Evolutionary conservation across 495 filamentous ascomycete genomes (phyloP), one percentile per base, ranked within the genome.

Genomic region (Trichoderma asperelloides): DNA sequence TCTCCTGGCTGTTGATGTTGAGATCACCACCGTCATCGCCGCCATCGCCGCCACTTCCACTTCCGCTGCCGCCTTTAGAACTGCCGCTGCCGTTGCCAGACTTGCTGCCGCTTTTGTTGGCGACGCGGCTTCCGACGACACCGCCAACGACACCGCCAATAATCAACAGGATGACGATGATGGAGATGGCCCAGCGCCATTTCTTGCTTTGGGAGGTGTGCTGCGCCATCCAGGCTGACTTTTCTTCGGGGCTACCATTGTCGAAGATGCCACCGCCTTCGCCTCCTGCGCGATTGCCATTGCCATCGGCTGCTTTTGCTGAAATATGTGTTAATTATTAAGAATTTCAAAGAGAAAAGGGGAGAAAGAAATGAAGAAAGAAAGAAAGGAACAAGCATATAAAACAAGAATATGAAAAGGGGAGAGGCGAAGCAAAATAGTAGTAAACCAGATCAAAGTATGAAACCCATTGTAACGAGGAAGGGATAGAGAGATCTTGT

Each of bases 141-240:
- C 89, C 92, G 45, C 91, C 92, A 18, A 92, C 81, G 1, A 92
- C 82, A 47, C 91, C 94, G n/a, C 91, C 91, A 23, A 86, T 86
- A 66, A 96, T 78, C 23, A 90, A 68, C 28, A 94, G 67, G 2
- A 82, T 77, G 15, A 94, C 74, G 21, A 85, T 67, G 2, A 83
- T 82, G 1, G 92, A 82, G 57, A 96, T 84, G 30, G 72, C 69
- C 86, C 88, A 89, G 55, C 81, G 84, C 72, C 87, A 82, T 75
- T 88, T 89, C 74, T 89, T 92, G 65, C 82, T 85, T 21, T 84
- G 87, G 39, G 78, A 82, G 40, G 79, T 85, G 57, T 90, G 80
- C 30, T 82, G 77, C 15, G 74, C 75, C 23, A 87, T 73, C 87
- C 86, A 90, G 25, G 85, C 81, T 37, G 79, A 77, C 73, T 88